phyloP scores from a whole-genome alignment of 768 basidiomycete genomes.

The Phlebiopsis flavidoalba region DNA sequence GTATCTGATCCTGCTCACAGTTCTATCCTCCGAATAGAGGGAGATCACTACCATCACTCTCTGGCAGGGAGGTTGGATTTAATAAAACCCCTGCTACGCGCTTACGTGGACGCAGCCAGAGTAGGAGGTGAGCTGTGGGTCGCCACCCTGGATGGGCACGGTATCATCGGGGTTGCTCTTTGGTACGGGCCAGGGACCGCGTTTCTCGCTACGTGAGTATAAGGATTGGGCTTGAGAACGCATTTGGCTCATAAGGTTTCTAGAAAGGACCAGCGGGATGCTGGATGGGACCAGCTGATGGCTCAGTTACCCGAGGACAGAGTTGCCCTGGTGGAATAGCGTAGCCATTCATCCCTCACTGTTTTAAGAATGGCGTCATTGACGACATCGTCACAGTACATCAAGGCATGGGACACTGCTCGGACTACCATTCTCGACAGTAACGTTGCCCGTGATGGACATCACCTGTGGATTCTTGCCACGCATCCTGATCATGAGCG shows the following conservation, averaged over 20 bases:
- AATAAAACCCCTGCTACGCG: background rate
- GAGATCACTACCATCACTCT: background rate
- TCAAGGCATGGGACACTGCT: background rate
- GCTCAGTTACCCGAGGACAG: background rate
- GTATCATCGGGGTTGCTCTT: background rate
- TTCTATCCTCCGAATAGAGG: background rate
- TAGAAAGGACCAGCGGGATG: background rate
- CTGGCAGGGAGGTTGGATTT: background rate
- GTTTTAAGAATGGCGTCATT: background rate
- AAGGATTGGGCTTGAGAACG: background rate
- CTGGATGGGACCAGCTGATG: background rate
- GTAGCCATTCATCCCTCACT: background rate
- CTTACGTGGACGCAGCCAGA: background rate
- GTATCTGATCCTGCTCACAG: background rate
- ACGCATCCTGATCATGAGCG: background rate
- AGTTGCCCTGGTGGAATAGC: background rate
- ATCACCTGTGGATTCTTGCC: background rate
- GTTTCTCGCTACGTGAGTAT: background rate
- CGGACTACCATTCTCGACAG: background rate
- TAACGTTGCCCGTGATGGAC: background rate
- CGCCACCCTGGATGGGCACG: background rate
- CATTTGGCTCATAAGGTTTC: background rate
- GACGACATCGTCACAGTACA: background rate
- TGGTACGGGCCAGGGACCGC: background rate
- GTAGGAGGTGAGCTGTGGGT: background rate